Percentiles rank a stretch among this genome's conserved stretches.
Evolutionary conservation across 257 asterid genomes (phyloP).

Genomic region (Galeopsis tetrahit): DNA sequence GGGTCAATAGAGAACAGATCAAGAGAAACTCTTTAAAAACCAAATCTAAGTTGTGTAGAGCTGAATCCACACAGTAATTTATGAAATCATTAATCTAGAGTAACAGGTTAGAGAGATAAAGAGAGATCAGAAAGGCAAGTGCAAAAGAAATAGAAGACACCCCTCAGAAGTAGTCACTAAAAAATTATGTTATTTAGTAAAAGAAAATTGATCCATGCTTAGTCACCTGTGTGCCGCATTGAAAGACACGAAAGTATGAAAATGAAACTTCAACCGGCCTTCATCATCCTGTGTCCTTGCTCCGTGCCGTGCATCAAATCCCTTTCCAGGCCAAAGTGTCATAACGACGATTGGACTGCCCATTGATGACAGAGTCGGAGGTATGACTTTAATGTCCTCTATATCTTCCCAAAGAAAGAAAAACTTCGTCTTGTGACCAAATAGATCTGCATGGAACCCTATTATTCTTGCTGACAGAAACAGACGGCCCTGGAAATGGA

Average conservation of each 20-base stretch:
- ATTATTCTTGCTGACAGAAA: constrained; percentile 96
- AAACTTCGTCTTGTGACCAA: constrained; percentile 94
- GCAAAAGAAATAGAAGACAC: constrained; percentile 9
- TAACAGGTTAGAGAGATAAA: constrained; percentile 3
- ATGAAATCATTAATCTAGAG: not conserved
- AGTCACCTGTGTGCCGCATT: constrained; percentile 80
- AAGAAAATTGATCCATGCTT: not conserved
- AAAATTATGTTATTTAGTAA: not conserved
- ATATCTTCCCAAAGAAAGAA: constrained; percentile 98
- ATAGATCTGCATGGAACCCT: constrained; percentile 97
- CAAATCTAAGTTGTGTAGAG: not conserved
- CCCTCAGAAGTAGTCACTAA: not conserved
- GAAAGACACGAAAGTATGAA: constrained; percentile 94
- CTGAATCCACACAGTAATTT: not conserved
- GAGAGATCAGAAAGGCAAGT: not conserved
- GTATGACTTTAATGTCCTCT: constrained; percentile 83
- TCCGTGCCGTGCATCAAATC: constrained; percentile 92
- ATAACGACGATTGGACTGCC: constrained; percentile 88
- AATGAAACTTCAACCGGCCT: constrained; percentile 92
- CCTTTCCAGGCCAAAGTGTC: constrained; percentile 85
- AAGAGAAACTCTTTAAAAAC: not conserved
- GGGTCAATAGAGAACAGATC: not conserved
- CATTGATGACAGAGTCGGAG: constrained; percentile 96
- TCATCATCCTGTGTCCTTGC: constrained; percentile 87
- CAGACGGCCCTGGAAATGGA: constrained; percentile 82